phyloP scores from a whole-genome alignment of 176 grass and related monocot genomes.

The Saccharum spontaneum region DNA sequence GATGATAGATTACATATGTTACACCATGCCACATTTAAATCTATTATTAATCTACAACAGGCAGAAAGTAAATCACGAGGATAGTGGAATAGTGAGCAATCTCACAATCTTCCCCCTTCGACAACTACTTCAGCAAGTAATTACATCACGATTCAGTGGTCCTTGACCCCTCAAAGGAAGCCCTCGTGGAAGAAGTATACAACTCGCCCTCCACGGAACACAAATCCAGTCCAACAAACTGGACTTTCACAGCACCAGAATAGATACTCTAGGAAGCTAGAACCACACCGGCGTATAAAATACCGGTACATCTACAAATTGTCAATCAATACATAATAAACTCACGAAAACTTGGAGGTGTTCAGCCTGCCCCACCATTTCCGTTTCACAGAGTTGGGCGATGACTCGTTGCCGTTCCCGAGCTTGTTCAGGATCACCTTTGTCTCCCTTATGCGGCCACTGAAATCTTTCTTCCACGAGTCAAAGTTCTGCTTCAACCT shows the following conservation, averaged over 20 bases:
- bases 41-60: neutral
- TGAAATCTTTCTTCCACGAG: slow-evolving; percentile 85
- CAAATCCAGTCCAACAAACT: slow-evolving; percentile 45
- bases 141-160: slow-evolving; percentile 52
- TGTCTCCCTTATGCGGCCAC: slow-evolving; percentile 65
- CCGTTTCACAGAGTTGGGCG: slow-evolving; percentile 60
- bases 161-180: slow-evolving; percentile 26
- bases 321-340: neutral
- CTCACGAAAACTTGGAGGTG: slow-evolving; percentile 71
- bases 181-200: slow-evolving; percentile 49
- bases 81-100: slow-evolving; percentile 16
- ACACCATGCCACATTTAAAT: neutral
- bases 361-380: slow-evolving; percentile 93
- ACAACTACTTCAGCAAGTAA: slow-evolving; percentile 49
- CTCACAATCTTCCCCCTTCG: slow-evolving; percentile 27
- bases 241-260: slow-evolving; percentile 20
- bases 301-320: slow-evolving; percentile 16
- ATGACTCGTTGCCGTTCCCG: slow-evolving; percentile 41
- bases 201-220: slow-evolving; percentile 51
- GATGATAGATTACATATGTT: neutral
- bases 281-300: slow-evolving; percentile 32
- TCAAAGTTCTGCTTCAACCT: slow-evolving; percentile 84
- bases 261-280: slow-evolving; percentile 20
- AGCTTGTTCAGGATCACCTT: slow-evolving; percentile 90
- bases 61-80: neutral